A percentile compares a stretch with the other conserved stretches of the same genome.
phyloP scores from a whole-genome alignment of 495 filamentous ascomycete species.

The Podospora fimiseda region DNA sequence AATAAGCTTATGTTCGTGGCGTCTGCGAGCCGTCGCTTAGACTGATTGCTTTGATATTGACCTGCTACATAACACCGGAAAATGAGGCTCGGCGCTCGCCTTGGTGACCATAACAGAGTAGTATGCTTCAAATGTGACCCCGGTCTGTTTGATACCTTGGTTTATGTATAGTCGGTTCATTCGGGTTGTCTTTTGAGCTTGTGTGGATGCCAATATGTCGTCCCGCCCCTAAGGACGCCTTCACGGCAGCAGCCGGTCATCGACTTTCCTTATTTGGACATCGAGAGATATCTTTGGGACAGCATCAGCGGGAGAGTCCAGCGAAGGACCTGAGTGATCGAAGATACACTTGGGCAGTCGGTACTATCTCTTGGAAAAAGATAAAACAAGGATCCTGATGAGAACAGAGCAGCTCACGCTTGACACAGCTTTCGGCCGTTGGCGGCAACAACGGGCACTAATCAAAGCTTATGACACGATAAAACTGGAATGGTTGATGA shows the following conservation, averaged over 20 bases:
- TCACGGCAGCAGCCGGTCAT: background rate
- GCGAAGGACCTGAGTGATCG: too few relatives aligned
- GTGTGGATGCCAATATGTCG: background rate
- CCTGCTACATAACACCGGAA: background rate
- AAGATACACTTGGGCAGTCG: too few relatives aligned
- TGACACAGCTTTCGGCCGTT: too few relatives aligned
- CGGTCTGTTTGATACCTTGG: background rate
- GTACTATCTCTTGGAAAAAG: too few relatives aligned
- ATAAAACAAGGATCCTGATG: too few relatives aligned
- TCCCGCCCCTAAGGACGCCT: background rate
- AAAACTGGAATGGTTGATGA: background rate
- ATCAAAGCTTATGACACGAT: too few relatives aligned
- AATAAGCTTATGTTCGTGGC: conserved; percentile 3
- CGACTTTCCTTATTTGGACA: background rate
- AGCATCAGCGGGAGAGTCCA: background rate
- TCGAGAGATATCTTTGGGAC: background rate
- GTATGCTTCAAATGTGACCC: background rate
- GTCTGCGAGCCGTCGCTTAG: background rate
- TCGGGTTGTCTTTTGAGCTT: background rate
- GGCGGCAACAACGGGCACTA: too few relatives aligned
- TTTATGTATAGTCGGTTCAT: too few relatives aligned
- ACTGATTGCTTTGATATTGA: background rate
- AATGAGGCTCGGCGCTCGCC: conserved; percentile 5
- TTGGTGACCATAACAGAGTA: background rate
- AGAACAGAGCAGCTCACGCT: too few relatives aligned